Percentiles rank a stretch among this genome's conserved stretches.
Evolutionary conservation across 495 filamentous ascomycete genomes (phyloP).

Genomic region (Penicillium canariense): DNA sequence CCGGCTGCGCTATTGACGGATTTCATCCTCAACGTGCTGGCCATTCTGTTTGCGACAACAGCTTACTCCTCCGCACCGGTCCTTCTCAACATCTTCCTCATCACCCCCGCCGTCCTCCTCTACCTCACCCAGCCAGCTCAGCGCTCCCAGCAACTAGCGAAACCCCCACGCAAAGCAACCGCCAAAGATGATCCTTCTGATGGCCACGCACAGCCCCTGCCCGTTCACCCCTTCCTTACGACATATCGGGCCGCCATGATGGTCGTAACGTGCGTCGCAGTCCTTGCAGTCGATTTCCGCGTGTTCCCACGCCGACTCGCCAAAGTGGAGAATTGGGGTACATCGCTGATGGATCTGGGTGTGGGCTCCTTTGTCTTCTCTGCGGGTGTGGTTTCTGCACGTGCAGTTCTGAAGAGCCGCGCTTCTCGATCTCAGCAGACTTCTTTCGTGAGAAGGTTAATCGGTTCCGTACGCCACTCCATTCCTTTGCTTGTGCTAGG

Average conservation of each 20-base stretch:
- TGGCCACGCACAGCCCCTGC: constrained; percentile 51
- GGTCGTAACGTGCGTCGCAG: constrained; percentile 86
- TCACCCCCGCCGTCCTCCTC: constrained; percentile 65
- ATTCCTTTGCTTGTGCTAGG: constrained; percentile 81
- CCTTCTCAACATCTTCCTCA: constrained; percentile 71
- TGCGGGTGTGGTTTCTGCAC: constrained; percentile 85
- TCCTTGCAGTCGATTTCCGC: constrained; percentile 95
- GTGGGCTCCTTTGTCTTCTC: constrained; percentile 98
- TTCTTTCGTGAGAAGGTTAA: constrained; percentile 54
- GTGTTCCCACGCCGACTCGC: constrained; percentile 92
- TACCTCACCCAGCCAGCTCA: constrained; percentile 48
- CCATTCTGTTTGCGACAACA: constrained; percentile 79
- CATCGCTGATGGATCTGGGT: constrained; percentile 95
- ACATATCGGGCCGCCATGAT: constrained; percentile 89
- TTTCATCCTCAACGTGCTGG: constrained; percentile 81
- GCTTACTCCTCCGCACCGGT: constrained; percentile 75
- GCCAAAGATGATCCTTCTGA: constrained; percentile 26
- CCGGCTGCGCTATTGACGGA: constrained; percentile 67
- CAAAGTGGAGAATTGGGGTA: constrained; percentile 98
- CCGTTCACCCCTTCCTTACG: constrained; percentile 87
- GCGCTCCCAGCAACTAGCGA: constrained; percentile 50
- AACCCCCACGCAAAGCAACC: constrained; percentile 52
- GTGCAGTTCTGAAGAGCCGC: constrained; percentile 74
- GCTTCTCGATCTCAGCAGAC: constrained; percentile 35
- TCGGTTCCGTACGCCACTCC: constrained; percentile 69